Evolutionary conservation across 2,329 filamentous ascomycete species (phyloP).

Genomic region (Exophiala lecanii-corni): DNA sequence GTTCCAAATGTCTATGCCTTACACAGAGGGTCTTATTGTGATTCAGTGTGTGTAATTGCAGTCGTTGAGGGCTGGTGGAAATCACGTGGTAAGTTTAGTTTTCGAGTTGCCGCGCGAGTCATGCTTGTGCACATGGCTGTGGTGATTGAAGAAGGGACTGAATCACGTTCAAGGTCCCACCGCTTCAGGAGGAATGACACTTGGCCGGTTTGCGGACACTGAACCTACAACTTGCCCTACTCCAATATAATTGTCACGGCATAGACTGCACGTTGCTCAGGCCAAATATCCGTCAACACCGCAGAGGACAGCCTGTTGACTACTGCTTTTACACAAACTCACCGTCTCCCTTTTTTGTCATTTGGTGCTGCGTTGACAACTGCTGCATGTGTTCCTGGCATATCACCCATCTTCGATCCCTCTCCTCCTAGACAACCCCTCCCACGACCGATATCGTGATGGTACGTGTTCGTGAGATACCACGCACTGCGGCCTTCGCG

Average conservation of each 20-base stretch:
- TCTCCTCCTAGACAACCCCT: slow-evolving; percentile 19
- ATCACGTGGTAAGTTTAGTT: too few relatives aligned
- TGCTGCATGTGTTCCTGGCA: slow-evolving; percentile 16
- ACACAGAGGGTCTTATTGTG: too few relatives aligned
- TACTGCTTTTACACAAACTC: not conserved
- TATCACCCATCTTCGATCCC: slow-evolving; percentile 12
- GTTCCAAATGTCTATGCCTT: too few relatives aligned
- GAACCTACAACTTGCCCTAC: not conserved
- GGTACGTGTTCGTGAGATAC: slow-evolving; percentile 95
- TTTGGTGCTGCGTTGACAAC: slow-evolving; percentile 1
- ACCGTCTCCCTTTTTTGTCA: not conserved
- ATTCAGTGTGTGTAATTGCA: too few relatives aligned
- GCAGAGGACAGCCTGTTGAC: slow-evolving; percentile 2
- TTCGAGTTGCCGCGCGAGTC: too few relatives aligned
- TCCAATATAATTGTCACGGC: not conserved
- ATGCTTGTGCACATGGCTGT: too few relatives aligned
- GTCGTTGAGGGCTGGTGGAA: too few relatives aligned
- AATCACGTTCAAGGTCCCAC: too few relatives aligned
- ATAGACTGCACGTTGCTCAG: not conserved
- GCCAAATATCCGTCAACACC: not conserved
- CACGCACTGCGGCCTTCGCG: slow-evolving; percentile 92
- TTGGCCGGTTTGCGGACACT: slow-evolving; percentile 9
- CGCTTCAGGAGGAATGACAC: slow-evolving; percentile 17
- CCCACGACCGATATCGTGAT: slow-evolving; percentile 49
- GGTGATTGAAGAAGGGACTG: too few relatives aligned